phyloP scores from a whole-genome alignment of 192 early-diverging fungal species.

The Podochytrium sp. region DNA sequence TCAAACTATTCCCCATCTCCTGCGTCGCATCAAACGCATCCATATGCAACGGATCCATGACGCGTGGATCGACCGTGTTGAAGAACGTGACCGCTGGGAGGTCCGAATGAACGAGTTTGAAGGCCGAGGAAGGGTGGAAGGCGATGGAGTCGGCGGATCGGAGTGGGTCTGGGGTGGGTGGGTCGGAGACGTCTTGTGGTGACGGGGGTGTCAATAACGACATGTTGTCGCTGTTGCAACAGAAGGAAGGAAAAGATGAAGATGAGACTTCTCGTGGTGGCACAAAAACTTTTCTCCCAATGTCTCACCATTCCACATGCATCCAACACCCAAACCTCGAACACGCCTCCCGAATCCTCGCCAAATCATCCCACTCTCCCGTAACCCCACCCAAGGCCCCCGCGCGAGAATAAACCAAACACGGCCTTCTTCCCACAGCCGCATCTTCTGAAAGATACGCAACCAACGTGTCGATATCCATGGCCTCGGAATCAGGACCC shows the following conservation, averaged over 20 bases:
- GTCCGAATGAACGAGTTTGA: slow-evolving; percentile 9
- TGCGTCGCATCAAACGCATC: neutral
- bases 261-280: neutral
- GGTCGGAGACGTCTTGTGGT: neutral
- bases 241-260: neutral
- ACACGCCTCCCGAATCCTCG: slow-evolving; percentile 3
- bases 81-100: slow-evolving; percentile 14
- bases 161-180: neutral
- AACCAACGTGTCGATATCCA: slow-evolving; percentile 12
- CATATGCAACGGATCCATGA: slow-evolving; percentile 15
- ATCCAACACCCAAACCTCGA: slow-evolving; percentile 27
- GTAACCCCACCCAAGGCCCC: neutral
- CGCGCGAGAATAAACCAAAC: slow-evolving; percentile 7
- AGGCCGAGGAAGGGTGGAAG: slow-evolving; percentile 3
- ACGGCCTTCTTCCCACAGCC: slow-evolving; percentile 17
- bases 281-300: neutral
- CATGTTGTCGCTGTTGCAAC: slow-evolving; percentile 5
- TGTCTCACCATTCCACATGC: slow-evolving; percentile 28
- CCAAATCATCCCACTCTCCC: slow-evolving; percentile 30
- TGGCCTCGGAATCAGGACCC: neutral
- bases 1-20: neutral
- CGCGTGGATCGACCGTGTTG: slow-evolving; percentile 25
- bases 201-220: neutral
- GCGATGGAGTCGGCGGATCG: slow-evolving; percentile 18
- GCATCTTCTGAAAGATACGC: slow-evolving; percentile 25